phyloP scores from a whole-genome alignment of 2,329 filamentous ascomycete genomes.

The Hypomyces rosellus region DNA sequence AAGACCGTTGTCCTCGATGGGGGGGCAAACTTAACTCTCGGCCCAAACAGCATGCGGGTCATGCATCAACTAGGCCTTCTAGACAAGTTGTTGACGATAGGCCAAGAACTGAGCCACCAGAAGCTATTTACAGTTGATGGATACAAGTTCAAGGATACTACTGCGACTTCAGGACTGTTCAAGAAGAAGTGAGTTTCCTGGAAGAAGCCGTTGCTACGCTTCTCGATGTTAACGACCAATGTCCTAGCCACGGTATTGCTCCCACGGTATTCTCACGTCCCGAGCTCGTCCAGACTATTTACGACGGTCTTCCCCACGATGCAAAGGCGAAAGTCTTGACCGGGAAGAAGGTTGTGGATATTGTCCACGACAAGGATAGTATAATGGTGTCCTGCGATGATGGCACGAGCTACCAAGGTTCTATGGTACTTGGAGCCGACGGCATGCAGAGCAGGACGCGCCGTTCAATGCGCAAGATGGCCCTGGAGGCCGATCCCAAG shows the following conservation, averaged over 20 bases:
- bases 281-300: conserved; percentile 27
- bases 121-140: conserved; percentile 22
- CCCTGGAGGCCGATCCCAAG: conserved; percentile 13
- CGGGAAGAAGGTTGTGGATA: conserved; percentile 20
- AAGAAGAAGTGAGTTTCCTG: conserved; percentile 20
- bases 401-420: conserved; percentile 25
- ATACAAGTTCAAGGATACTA: conserved; percentile 17
- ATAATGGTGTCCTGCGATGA: conserved; percentile 27
- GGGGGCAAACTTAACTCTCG: conserved; percentile 26
- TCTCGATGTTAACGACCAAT: neutral
- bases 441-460: conserved; percentile 35
- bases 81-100: conserved; percentile 15
- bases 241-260: conserved; percentile 20
- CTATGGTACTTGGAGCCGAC: conserved; percentile 37
- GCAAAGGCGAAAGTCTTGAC: conserved; percentile 22
- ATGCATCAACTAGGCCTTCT: conserved; percentile 28
- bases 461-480: conserved; percentile 27
- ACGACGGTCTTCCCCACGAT: conserved; percentile 21
- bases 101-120: conserved; percentile 18
- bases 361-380: conserved; percentile 16
- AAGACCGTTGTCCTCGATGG: conserved; percentile 21
- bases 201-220: neutral
- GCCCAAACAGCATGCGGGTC: conserved; percentile 22
- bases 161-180: conserved; percentile 16
- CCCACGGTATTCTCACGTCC: conserved; percentile 28